Evolutionary conservation across 2,329 filamentous ascomycete genomes (phyloP).

Genomic region (Talaromyces rugulosus): DNA sequence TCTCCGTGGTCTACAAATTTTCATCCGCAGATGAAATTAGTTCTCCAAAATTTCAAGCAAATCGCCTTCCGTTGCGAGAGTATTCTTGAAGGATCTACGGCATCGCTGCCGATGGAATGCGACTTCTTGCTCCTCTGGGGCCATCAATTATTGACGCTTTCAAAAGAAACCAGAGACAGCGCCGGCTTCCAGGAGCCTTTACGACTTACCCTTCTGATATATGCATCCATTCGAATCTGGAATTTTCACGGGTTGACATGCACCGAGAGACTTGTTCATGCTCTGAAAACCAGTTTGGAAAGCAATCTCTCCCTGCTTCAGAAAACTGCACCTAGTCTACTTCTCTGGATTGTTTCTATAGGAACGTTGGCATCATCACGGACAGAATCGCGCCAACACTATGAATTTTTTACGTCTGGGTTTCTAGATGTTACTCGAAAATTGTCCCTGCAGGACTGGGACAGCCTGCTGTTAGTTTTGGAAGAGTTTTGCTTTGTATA

Average conservation of each 20-base stretch:
- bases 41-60: neutral
- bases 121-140: neutral
- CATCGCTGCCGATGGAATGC: neutral
- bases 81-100: neutral
- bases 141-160: neutral
- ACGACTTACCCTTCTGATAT: neutral
- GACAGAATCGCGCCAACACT: neutral
- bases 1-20: neutral
- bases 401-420: neutral
- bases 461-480: neutral
- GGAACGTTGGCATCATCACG: neutral
- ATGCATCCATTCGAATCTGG: neutral
- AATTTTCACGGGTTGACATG: neutral
- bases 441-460: neutral
- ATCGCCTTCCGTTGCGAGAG: neutral
- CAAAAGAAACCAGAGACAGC: neutral
- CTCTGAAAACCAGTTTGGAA: neutral
- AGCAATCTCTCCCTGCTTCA: neutral
- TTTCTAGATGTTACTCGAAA: neutral
- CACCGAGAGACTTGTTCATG: neutral
- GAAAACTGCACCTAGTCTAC: neutral
- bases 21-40: neutral
- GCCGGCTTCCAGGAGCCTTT: neutral
- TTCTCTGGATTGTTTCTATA: neutral
- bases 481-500: neutral